phyloP scores from a whole-genome alignment of 805 yeast genomes.

The Suhomyces sp. region DNA sequence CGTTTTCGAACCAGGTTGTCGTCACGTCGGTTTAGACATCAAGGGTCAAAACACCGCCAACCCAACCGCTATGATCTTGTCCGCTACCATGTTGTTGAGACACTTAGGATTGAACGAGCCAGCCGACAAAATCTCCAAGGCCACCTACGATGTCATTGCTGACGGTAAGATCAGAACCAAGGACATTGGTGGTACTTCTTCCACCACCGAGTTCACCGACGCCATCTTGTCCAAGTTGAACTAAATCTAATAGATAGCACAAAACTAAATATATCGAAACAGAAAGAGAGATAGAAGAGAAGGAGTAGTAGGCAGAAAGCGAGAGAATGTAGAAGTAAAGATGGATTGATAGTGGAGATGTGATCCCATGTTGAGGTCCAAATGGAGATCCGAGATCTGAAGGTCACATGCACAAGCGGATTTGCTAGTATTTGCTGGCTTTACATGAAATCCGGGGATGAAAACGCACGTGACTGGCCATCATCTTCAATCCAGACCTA shows the following conservation, averaged over 20 bases:
- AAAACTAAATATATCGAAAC: too few species aligned
- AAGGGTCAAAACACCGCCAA: conserved; percentile 93
- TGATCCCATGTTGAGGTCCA: too few species aligned
- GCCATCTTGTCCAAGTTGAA: conserved; percentile 78
- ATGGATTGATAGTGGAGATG: too few species aligned
- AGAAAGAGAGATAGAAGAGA: too few species aligned
- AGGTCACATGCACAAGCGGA: too few species aligned
- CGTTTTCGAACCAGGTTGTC: conserved; percentile 98
- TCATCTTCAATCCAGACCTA: too few species aligned
- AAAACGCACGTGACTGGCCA: too few species aligned
- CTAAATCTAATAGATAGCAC: conserved; percentile 13
- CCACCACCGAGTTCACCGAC: conserved; percentile 92
- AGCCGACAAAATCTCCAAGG: conserved; percentile 85
- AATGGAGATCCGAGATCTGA: too few species aligned
- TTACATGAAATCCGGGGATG: too few species aligned
- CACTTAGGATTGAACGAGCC: conserved; percentile 85
- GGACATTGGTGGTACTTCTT: conserved; percentile 87
- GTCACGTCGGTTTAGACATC: conserved; percentile 98
- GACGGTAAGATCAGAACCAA: conserved; percentile 84
- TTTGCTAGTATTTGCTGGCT: too few species aligned
- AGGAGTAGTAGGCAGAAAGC: too few species aligned
- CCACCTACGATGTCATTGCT: conserved; percentile 85
- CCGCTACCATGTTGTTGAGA: conserved; percentile 88
- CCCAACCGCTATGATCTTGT: conserved; percentile 96
- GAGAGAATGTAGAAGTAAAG: too few species aligned